Evolutionary conservation across 306 rosid genomes (phyloP).

Genomic region (Alnus rubra): DNA sequence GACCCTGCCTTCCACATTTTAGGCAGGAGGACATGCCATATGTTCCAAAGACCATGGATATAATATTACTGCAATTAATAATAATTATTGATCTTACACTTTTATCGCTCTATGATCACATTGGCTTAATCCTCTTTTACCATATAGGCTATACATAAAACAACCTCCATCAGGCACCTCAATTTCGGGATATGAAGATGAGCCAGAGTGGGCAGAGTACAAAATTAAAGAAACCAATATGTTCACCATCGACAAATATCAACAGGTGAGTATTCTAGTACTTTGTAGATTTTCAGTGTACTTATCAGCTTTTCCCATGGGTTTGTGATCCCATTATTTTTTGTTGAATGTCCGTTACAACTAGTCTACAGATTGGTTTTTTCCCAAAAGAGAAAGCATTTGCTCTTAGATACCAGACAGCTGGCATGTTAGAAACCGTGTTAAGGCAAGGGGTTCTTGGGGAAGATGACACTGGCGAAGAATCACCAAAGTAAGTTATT

Average conservation of each 20-base stretch:
- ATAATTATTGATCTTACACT: neutral
- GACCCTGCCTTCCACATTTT: neutral
- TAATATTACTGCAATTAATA: neutral
- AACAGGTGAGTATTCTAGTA: conserved; percentile 66
- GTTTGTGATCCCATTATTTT: conserved; percentile 40
- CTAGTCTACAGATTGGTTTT: conserved; percentile 96
- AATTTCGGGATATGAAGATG: conserved; percentile 48
- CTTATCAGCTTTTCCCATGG: conserved; percentile 1
- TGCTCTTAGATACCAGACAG: conserved; percentile 91
- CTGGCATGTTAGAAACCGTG: conserved; percentile 89
- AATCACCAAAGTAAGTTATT: conserved; percentile 73
- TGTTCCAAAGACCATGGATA: neutral
- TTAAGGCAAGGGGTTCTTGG: conserved; percentile 91
- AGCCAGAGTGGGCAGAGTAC: conserved; percentile 90
- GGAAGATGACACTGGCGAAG: conserved; percentile 95
- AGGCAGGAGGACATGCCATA: neutral
- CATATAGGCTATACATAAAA: conserved; percentile 70
- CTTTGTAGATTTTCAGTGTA: conserved; percentile 9
- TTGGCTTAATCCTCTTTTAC: conserved; percentile 16
- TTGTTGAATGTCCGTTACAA: conserved; percentile 58
- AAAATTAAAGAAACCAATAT: conserved; percentile 92
- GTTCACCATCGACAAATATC: conserved; percentile 93
- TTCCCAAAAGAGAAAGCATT: conserved; percentile 86
- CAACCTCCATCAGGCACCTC: conserved; percentile 72
- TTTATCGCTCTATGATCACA: neutral